Evolutionary conservation across 2,329 filamentous ascomycete species (phyloP), one percentile per base, ranked within the genome.

Genomic region (Gnomoniopsis smithogilvyi): DNA sequence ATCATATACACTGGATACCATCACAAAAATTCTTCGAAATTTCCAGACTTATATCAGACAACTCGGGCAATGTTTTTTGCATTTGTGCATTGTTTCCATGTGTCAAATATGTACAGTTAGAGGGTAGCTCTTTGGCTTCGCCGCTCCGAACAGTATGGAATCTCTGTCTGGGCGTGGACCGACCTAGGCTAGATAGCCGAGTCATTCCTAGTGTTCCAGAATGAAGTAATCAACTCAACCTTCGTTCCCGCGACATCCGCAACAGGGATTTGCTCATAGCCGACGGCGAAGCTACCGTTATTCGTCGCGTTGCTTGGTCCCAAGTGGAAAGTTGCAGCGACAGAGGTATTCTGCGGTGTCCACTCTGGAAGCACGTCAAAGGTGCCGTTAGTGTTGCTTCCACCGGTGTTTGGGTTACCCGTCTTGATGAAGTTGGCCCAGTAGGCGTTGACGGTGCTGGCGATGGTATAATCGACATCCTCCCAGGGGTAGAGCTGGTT

Each of bases 361-460:
- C 38, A 43, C 38, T 15, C 38, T 12, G 38, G 38, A 15, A 43
- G 38, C 38, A 43, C 38, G 38, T 15, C 38, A 19, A 43, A 43
- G 38, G 38, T 43, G 4, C 38, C 38, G 38, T 19, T 49, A 2
- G 6, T 50, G 8, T 33, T 12, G 24, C 33, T 30, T 38, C 55
- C 49, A 12, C 59, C 57, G 3, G 50, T 45, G 41, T 64, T 58
- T 11, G 51, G 57, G 43, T 59, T 21, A 24, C 57, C 57, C 21
- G 47, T 59, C 46, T 59, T 54, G 46, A 55, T 55, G 34, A 55
- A 59, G 57, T 59, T 59, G 43, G 51, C 57, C 57, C 57, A 59
- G 57, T 59, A 59, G 54, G 43, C 45, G 54, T 45, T 59, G 59
- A 60, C 58, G 49, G 52, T 61, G 19, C 41, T 45, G 34, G 62